A percentile compares a stretch with the other conserved stretches of the same genome.
phyloP scores from a whole-genome alignment of 2,329 filamentous ascomycete genomes.

The Calonectria honghensis region DNA sequence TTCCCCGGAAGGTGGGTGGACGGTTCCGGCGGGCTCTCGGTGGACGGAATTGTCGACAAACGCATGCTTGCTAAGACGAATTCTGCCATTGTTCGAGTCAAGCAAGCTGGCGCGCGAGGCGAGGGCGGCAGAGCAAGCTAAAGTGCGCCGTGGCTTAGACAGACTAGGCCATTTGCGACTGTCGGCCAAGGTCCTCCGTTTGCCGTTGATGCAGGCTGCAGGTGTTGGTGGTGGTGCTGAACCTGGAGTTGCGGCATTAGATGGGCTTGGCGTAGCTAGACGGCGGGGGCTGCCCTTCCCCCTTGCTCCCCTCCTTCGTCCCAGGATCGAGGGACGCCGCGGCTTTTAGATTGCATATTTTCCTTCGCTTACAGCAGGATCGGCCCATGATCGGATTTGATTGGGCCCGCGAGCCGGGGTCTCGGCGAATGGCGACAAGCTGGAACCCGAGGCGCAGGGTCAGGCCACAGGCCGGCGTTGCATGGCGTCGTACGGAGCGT shows the following conservation, averaged over 20 bases:
- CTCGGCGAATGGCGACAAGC: not conserved
- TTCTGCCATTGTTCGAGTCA: not conserved
- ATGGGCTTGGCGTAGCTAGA: not conserved
- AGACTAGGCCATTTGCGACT: not conserved
- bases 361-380: slow-evolving; percentile 16
- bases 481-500: not conserved
- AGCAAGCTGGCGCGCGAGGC: not conserved
- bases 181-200: not conserved
- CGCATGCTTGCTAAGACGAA: not conserved
- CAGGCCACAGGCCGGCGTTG: not conserved
- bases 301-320: too few relatives aligned
- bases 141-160: slow-evolving; percentile 1
- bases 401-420: not conserved
- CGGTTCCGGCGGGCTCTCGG: not conserved
- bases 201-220: not conserved
- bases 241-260: slow-evolving; percentile 1
- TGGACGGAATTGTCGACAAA: not conserved
- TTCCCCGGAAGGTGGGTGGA: not conserved
- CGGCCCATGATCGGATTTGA: slow-evolving; percentile 2
- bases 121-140: not conserved
- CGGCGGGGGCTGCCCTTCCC: not conserved
- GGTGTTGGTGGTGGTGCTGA: not conserved
- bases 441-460: not conserved
- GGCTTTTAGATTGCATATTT: slow-evolving; percentile 22
- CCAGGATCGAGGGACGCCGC: slow-evolving; percentile 2